A percentile compares a stretch with the other conserved stretches of the same genome.
These are phyloP conservation scores for Fomitiporia mediterranea DNA, from an alignment of 1,284 basidiomycete genomes.

Conservation along the genomic window DNA sequence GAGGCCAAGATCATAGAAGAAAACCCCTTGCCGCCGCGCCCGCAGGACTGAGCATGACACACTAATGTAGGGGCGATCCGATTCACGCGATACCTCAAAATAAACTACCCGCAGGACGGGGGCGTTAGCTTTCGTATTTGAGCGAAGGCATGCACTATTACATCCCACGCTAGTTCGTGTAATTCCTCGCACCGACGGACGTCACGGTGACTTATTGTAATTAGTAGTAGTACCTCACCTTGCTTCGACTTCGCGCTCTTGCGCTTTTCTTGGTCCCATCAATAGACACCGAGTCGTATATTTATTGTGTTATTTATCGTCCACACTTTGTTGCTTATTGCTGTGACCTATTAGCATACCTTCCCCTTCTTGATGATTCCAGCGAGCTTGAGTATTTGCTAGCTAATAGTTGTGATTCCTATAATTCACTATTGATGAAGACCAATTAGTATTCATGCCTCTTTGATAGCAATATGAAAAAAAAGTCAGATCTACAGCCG, in stretches of 20 bases:
- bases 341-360: neutral
- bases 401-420: too few relatives aligned
- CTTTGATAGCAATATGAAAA: neutral
- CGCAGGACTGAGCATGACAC: too few relatives aligned
- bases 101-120: neutral
- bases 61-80: neutral
- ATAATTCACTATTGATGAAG: neutral
- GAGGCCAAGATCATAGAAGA: neutral
- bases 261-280: neutral
- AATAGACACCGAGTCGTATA: neutral
- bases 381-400: neutral
- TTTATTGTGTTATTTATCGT: neutral
- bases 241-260: too few relatives aligned
- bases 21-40: neutral
- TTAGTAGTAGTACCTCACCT: too few relatives aligned
- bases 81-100: neutral
- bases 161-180: neutral
- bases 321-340: neutral
- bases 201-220: too few relatives aligned
- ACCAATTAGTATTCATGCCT: neutral
- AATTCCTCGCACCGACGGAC: too few relatives aligned
- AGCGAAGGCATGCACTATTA: neutral
- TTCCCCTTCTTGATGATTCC: neutral
- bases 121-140: neutral
- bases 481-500: slow-evolving; percentile 5